Evolutionary conservation across 1,284 basidiomycete species (phyloP).

Genomic region (Boletus semigastroideus): DNA sequence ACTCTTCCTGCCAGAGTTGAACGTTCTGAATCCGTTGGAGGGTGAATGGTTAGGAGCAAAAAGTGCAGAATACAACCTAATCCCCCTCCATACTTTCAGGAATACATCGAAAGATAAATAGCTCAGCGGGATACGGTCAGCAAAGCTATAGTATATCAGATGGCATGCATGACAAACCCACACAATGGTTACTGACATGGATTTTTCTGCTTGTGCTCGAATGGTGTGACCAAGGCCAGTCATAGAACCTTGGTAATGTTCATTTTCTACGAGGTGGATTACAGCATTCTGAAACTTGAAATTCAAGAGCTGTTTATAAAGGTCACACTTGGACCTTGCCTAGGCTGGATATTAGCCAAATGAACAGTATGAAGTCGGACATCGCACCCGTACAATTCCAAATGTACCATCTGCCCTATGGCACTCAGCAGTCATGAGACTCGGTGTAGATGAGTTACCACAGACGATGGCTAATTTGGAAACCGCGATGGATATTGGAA

Average conservation of each 20-base stretch:
- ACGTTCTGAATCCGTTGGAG: conserved; percentile 5
- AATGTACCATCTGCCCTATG: conserved; percentile 72
- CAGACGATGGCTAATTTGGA: conserved; percentile 75
- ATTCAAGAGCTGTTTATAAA: conserved; percentile 76
- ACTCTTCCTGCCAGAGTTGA: conserved; percentile 34
- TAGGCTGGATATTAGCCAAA: conserved; percentile 31
- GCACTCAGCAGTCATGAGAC: conserved; percentile 79
- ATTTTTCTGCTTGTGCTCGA: conserved; percentile 53
- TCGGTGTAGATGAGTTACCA: conserved; percentile 83
- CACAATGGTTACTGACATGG: conserved; percentile 42
- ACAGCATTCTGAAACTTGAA: conserved; percentile 68
- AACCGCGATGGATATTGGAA: conserved; percentile 78
- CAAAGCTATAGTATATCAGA: conserved; percentile 24
- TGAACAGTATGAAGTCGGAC: conserved; percentile 1
- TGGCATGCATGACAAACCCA: neutral
- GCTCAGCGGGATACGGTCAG: conserved; percentile 28
- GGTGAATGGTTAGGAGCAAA: conserved; percentile 16
- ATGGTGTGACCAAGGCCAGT: conserved; percentile 61
- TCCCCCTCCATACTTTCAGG: conserved; percentile 33
- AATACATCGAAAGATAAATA: conserved; percentile 34
- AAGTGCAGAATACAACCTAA: conserved; percentile 47
- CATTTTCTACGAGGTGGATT: conserved; percentile 74
- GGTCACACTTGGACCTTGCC: conserved; percentile 77
- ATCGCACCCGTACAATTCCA: conserved; percentile 69
- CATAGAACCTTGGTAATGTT: conserved; percentile 70